Evolutionary conservation across 75 land plant genomes (phyloP).

Genomic region (Chamaecyparis obtusa): DNA sequence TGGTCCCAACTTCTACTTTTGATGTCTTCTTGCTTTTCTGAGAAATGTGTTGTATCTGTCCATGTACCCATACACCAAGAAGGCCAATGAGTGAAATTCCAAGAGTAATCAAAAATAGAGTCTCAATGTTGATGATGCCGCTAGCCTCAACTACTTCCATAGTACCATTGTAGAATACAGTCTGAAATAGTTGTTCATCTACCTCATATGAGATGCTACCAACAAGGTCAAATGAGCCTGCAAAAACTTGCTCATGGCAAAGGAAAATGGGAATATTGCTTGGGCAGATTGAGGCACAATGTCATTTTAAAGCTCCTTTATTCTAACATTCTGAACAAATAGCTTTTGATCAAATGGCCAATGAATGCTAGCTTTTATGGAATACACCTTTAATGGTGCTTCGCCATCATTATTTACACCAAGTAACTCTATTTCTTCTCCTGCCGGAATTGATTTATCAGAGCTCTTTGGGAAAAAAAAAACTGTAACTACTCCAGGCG

Average conservation of each 20-base stretch:
- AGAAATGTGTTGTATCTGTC: constrained; percentile 69
- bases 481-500: constrained; percentile 72
- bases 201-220: constrained; percentile 81
- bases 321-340: constrained; percentile 77
- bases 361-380: constrained; percentile 73
- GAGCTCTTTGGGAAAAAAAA: constrained; percentile 69
- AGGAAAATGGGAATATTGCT: constrained; percentile 70
- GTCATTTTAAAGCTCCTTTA: constrained; percentile 61
- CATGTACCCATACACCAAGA: constrained; percentile 72
- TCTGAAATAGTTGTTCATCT: constrained; percentile 62
- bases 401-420: constrained; percentile 88
- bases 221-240: constrained; percentile 84
- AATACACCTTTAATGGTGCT: constrained; percentile 51
- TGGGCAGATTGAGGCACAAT: constrained; percentile 65
- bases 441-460: constrained; percentile 62
- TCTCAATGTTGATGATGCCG: constrained; percentile 72
- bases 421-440: constrained; percentile 74
- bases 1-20: constrained; percentile 17
- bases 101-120: constrained; percentile 71
- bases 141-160: constrained; percentile 87
- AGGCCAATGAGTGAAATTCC: constrained; percentile 72
- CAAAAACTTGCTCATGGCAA: constrained; percentile 75
- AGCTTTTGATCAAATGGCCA: constrained; percentile 71
- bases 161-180: constrained; percentile 93
- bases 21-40: constrained; percentile 21